Evolutionary conservation across 2,329 filamentous ascomycete species (phyloP).

Genomic region (Talaromyces sp.): DNA sequence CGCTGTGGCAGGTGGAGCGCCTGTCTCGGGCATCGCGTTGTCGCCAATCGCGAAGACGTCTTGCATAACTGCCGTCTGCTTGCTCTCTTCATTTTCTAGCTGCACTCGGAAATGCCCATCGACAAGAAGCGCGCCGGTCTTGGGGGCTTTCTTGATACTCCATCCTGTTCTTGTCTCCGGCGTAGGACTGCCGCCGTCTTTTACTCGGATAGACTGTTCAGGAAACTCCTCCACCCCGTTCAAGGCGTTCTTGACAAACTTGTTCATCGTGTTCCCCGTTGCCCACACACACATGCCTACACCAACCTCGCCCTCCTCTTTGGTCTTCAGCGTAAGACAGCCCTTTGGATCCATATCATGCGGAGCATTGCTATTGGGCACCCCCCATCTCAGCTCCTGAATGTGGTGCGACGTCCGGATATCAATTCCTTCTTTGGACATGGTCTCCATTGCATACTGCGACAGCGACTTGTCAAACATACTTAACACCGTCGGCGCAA

Average conservation of each 20-base stretch:
- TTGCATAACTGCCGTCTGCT: constrained; percentile 39
- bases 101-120: constrained; percentile 54
- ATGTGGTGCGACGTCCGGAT: constrained; percentile 58
- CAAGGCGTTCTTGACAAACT: constrained; percentile 24
- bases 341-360: constrained; percentile 39
- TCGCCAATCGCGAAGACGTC: constrained; percentile 55
- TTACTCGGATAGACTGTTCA: constrained; percentile 21
- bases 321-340: constrained; percentile 46
- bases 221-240: constrained; percentile 30
- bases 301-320: constrained; percentile 51
- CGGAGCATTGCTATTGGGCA: constrained; percentile 35
- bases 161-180: constrained; percentile 28
- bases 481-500: constrained; percentile 54
- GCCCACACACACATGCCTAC: constrained; percentile 45
- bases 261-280: constrained; percentile 35
- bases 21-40: constrained; percentile 50
- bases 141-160: constrained; percentile 47
- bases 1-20: constrained; percentile 52
- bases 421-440: constrained; percentile 50
- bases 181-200: background rate
- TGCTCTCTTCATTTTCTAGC: constrained; percentile 34
- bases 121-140: constrained; percentile 48
- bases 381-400: constrained; percentile 47
- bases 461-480: constrained; percentile 57
- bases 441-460: constrained; percentile 53